Evolutionary conservation across 164 flowering plant genomes (phyloP).

Genomic region (Pachysandra terminalis): DNA sequence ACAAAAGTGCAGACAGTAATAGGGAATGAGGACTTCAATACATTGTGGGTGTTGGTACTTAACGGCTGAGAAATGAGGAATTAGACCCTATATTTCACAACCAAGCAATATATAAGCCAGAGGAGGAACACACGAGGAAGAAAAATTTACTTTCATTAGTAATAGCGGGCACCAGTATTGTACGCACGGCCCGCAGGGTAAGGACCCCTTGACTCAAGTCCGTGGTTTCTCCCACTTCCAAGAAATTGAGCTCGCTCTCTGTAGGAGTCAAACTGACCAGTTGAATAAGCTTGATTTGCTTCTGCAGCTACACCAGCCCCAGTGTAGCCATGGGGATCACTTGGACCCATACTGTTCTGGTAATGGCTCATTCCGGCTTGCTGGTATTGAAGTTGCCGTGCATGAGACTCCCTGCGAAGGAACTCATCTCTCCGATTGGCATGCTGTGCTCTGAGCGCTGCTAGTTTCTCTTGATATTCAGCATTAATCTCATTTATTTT

Average conservation of each 20-base stretch:
- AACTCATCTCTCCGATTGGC: constrained; percentile 54
- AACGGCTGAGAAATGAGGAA: neutral
- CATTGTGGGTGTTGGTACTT: neutral
- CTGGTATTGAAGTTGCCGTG: constrained; percentile 47
- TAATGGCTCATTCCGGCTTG: constrained; percentile 32
- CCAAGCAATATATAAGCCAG: neutral
- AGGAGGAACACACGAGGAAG: neutral
- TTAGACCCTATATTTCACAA: constrained; percentile 1
- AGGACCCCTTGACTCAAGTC: constrained; percentile 50
- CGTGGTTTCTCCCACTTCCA: constrained; percentile 42
- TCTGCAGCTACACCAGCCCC: constrained; percentile 33
- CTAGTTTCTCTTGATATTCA: constrained; percentile 43
- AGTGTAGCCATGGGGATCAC: constrained; percentile 39
- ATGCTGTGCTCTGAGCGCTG: constrained; percentile 45
- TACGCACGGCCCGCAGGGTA: constrained; percentile 68
- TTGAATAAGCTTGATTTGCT: constrained; percentile 29
- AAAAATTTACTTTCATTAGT: constrained; percentile 19
- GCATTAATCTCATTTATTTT: constrained; percentile 42
- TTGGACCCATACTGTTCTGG: constrained; percentile 25
- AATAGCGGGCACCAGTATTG: constrained; percentile 45
- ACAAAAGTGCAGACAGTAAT: too few species aligned
- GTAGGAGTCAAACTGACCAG: constrained; percentile 46
- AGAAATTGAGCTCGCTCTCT: constrained; percentile 49
- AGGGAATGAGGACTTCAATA: neutral
- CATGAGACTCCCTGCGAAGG: constrained; percentile 49